Conservation (phyloP, 1,284 basidiomycete species). For the Pyrrhoderma lamaoense region DNA sequence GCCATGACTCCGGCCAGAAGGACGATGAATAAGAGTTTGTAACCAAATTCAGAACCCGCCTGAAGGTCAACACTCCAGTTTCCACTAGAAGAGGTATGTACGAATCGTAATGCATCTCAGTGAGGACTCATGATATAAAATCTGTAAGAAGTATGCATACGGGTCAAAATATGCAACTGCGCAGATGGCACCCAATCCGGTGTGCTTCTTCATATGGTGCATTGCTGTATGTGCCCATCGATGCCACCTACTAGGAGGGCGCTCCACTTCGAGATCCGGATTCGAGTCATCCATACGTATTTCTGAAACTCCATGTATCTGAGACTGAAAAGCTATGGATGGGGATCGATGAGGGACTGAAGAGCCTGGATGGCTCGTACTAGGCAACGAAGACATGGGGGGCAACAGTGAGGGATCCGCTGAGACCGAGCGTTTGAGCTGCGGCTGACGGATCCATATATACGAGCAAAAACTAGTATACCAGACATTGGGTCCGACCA, state of each 20-base stretch:
- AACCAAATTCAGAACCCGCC: conserved; percentile 73
- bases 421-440: neutral
- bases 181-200: conserved; percentile 42
- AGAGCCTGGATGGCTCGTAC: neutral
- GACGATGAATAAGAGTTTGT: conserved; percentile 81
- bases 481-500: no score
- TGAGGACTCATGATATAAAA: neutral
- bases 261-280: neutral
- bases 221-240: conserved; percentile 1
- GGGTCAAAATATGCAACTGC: conserved; percentile 51
- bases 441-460: no score
- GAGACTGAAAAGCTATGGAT: no score
- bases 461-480: no score
- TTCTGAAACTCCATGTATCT: no score
- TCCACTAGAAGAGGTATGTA: conserved; percentile 38
- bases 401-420: neutral
- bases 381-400: neutral
- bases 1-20: conserved; percentile 79
- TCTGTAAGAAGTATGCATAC: conserved; percentile 27
- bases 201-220: conserved; percentile 36
- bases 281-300: neutral
- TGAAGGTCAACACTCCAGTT: conserved; percentile 74
- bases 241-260: neutral
- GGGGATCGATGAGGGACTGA: no score
- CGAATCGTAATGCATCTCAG: neutral